Evolutionary conservation across 192 early-diverging fungal genomes (phyloP).

Genomic region (Nowakowskiella sp.): DNA sequence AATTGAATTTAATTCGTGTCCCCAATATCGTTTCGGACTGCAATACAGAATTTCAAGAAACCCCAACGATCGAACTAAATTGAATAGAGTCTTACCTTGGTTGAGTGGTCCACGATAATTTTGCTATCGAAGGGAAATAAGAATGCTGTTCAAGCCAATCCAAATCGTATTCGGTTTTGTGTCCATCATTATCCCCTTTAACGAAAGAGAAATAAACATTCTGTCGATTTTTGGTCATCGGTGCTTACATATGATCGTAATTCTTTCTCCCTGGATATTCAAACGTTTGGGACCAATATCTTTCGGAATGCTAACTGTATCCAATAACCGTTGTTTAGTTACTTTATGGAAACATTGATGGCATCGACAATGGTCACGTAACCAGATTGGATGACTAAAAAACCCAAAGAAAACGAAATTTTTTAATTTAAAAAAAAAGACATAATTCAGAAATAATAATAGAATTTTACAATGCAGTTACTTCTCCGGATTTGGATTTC

Average conservation of each 20-base stretch:
- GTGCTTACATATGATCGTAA: conserved; percentile 16
- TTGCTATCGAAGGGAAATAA: conserved; percentile 47
- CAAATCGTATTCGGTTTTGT: conserved; percentile 49
- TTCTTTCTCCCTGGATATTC: conserved; percentile 25
- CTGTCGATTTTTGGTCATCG: neutral
- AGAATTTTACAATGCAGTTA: too few species aligned
- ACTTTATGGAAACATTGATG: conserved; percentile 63
- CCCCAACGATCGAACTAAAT: too few species aligned
- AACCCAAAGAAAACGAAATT: neutral
- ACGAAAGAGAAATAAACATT: conserved; percentile 2
- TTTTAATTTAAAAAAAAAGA: neutral
- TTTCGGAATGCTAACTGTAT: conserved; percentile 58
- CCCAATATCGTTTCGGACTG: too few species aligned
- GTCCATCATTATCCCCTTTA: conserved; percentile 45
- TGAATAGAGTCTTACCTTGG: too few species aligned
- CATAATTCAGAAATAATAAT: conserved; percentile 12
- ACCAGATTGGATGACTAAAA: conserved; percentile 64
- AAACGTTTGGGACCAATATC: conserved; percentile 42
- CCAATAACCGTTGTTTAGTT: conserved; percentile 68
- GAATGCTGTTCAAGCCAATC: conserved; percentile 59
- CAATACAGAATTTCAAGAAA: too few species aligned
- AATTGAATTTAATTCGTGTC: conserved; percentile 21
- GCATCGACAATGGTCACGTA: conserved; percentile 79
- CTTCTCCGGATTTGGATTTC: too few species aligned
- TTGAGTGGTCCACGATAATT: too few species aligned